A percentile compares a stretch with the other conserved stretches of the same genome.
Evolutionary conservation across 768 basidiomycete species (phyloP).

Genomic region (Termitomyces sp.): DNA sequence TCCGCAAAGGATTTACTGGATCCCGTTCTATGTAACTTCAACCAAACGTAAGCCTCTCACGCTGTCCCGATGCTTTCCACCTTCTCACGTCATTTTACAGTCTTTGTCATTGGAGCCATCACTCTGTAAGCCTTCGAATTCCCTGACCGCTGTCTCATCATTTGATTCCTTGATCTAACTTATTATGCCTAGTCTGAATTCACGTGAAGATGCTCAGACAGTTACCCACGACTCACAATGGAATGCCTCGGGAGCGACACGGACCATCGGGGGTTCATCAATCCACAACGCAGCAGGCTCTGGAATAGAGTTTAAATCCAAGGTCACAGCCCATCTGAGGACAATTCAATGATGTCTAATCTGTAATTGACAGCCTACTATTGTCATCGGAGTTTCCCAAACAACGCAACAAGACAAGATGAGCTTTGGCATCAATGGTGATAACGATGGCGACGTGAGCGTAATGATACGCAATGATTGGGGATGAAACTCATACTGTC

Average conservation of each 20-base stretch:
- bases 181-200: background rate
- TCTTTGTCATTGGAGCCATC: slow-evolving; percentile 15
- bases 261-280: slow-evolving; percentile 8
- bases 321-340: background rate
- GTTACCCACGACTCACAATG: slow-evolving; percentile 1
- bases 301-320: slow-evolving; percentile 8
- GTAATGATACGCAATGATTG: background rate
- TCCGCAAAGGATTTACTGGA: slow-evolving; percentile 13
- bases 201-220: slow-evolving; percentile 5
- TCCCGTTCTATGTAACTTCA: slow-evolving; percentile 13
- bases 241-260: slow-evolving; percentile 2
- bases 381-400: slow-evolving; percentile 12
- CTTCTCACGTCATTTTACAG: slow-evolving; percentile 1
- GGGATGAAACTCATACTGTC: background rate
- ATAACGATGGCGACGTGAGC: slow-evolving; percentile 1
- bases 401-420: slow-evolving; percentile 7
- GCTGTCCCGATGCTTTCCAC: background rate
- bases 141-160: background rate
- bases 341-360: background rate
- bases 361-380: background rate
- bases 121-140: slow-evolving; percentile 10
- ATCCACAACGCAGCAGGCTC: slow-evolving; percentile 1
- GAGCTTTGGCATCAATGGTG: background rate
- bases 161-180: too few relatives aligned
- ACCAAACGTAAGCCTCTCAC: slow-evolving; percentile 7